A percentile compares a stretch with the other conserved stretches of the same genome.
phyloP scores from a whole-genome alignment of 2,329 filamentous ascomycete genomes.

The Tolypocladium tundrense region DNA sequence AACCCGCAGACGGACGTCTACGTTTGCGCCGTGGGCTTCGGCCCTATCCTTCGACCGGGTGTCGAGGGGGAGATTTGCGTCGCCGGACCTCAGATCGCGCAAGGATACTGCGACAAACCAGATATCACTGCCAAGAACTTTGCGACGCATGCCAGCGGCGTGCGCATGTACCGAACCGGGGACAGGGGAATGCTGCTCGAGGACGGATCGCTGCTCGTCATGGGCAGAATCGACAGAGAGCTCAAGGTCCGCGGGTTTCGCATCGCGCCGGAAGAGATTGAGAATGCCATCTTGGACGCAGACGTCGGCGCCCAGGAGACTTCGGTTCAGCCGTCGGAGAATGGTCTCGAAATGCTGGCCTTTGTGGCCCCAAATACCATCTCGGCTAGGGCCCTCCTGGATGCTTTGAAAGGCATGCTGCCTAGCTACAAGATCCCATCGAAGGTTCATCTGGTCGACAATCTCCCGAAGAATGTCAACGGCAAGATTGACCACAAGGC shows the following conservation, averaged over 20 bases:
- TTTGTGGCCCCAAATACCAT: conserved; percentile 2
- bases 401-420: conserved; percentile 1
- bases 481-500: conserved; percentile 8
- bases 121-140: conserved; percentile 4
- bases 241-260: conserved; percentile 8
- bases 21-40: conserved; percentile 3
- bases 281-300: conserved; percentile 3
- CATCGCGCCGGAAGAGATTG: conserved; percentile 8
- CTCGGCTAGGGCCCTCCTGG: not conserved
- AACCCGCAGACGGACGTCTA: not conserved
- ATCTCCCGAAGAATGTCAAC: conserved; percentile 4
- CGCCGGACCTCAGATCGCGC: conserved; percentile 2
- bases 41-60: not conserved
- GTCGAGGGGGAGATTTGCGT: conserved; percentile 5
- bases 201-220: conserved; percentile 4
- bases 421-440: conserved; percentile 5
- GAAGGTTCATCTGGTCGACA: not conserved
- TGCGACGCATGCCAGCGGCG: not conserved
- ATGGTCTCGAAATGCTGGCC: conserved; percentile 3
- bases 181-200: conserved; percentile 3
- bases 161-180: conserved; percentile 7
- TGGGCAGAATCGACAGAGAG: conserved; percentile 8
- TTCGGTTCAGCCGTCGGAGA: conserved; percentile 3
- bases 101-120: conserved; percentile 3
- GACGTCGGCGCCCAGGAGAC: not conserved